Conservation (phyloP, 352 stramenopile genomes). For the Phytophthora rubi region DNA sequence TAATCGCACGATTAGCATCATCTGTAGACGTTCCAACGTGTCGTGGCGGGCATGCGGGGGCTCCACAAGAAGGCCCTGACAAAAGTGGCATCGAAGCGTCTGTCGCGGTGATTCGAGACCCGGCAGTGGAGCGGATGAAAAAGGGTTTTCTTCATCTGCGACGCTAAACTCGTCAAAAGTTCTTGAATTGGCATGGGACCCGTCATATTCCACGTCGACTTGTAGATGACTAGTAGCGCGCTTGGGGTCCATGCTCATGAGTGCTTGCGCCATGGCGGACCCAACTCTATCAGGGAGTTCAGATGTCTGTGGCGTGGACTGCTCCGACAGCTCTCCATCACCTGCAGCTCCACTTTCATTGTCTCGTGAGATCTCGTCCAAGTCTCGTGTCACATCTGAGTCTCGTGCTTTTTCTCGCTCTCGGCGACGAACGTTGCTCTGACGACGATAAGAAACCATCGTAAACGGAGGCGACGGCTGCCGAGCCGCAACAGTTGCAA, state of each 20-base stretch:
- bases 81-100: slow-evolving; percentile 2
- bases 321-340: not conserved
- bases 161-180: not conserved
- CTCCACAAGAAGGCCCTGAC: not conserved
- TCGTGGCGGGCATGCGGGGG: not conserved
- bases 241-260: not conserved
- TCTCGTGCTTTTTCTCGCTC: not conserved
- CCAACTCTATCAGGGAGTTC: not conserved
- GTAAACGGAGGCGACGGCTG: slow-evolving; percentile 37
- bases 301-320: not conserved
- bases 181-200: not conserved
- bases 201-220: not conserved
- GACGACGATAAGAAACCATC: slow-evolving; percentile 41
- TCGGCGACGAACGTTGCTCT: not conserved
- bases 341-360: not conserved
- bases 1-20: slow-evolving; percentile 3
- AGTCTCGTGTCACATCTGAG: not conserved
- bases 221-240: not conserved
- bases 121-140: not conserved
- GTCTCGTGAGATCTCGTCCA: not conserved
- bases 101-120: not conserved
- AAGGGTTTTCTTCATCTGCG: not conserved
- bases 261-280: not conserved
- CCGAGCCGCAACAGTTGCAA: slow-evolving; percentile 27
- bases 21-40: not conserved